Base-by-base conservation (phyloP, 306 rosid species). In the Purshia tridentata region DNA sequence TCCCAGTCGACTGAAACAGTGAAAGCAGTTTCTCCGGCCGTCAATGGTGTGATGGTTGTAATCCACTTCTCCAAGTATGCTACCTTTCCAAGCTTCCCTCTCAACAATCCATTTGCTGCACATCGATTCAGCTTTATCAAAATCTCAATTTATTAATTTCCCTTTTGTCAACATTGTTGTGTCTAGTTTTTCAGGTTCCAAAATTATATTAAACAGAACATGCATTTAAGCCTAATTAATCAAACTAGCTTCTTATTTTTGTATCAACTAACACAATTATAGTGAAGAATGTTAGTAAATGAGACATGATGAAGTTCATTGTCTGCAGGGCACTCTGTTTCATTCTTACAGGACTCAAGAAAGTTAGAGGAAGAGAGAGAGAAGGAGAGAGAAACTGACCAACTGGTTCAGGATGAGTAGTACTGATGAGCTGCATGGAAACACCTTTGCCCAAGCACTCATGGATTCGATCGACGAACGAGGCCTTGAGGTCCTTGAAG, bases 371-470 rank as follows among this genome's bases (percentile, higher is more conserved):
- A 29, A 29, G 35, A 29, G 35, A 29, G 35, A 29, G 35, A n/a
- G n/a, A n/a, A n/a, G 2, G 35, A 29, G 35, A 29, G 23, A 67
- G 61, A 18, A 9, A n/a, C 16, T 20, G 20, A 93, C 97, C 96
- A 83, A 93, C 91, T 80, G 97, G 86, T 6, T 83, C 82, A 22
- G 86, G 78, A 77, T 78, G 74, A 58, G 41, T 73, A 14, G 93
- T 74, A 81, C 90, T 90, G 47, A 95, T 67, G 72, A 94, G 91
- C 66, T 88, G 92, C 75, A 94, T 50, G 56, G 97, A 88, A 53
- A 94, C 96, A 46, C 97, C 90, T 48, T 77, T 89, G n/a, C 99
- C 96, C 1, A 89, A 9, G 16, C 84, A 74, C 81, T 94, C 99
- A 72, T 89, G 90, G 81, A 94, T 63, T 52, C 95, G 81, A 83